phyloP scores from a whole-genome alignment of 2,329 filamentous ascomycete species.

The Exutisphaerella laricina region DNA sequence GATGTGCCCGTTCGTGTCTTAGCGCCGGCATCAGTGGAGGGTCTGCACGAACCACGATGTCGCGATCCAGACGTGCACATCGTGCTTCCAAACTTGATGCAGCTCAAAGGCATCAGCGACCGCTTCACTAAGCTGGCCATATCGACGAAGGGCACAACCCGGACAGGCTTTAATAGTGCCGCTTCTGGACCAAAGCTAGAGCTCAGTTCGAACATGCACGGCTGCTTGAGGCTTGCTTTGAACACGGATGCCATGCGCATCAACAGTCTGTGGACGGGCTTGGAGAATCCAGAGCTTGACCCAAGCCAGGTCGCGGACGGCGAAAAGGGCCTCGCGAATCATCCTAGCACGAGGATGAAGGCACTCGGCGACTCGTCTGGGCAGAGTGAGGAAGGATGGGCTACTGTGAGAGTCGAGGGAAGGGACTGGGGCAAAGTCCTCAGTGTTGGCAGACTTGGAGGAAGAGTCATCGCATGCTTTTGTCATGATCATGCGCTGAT shows the following conservation, averaged over 20 bases:
- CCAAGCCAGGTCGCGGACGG: conserved; percentile 64
- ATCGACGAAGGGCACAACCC: conserved; percentile 32
- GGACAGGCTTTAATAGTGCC: conserved; percentile 33
- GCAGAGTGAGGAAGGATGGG: conserved; percentile 76
- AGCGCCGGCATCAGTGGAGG: conserved; percentile 74
- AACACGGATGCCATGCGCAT: conserved; percentile 80
- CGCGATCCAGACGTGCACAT: conserved; percentile 93
- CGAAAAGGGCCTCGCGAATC: conserved; percentile 62
- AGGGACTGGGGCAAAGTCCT: conserved; percentile 93
- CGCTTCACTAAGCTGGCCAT: conserved; percentile 82
- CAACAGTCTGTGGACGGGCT: conserved; percentile 74
- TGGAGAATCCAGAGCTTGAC: conserved; percentile 84
- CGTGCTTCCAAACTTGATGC: conserved; percentile 75
- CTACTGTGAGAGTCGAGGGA: conserved; percentile 83
- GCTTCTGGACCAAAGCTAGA: conserved; percentile 61
- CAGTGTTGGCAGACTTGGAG: conserved; percentile 82
- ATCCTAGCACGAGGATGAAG: conserved; percentile 75
- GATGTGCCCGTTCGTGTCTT: conserved; percentile 94
- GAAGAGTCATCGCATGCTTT: conserved; percentile 88
- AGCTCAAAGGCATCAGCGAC: conserved; percentile 90
- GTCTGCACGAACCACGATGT: conserved; percentile 86
- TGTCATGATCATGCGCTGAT: conserved; percentile 74
- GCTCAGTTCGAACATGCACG: conserved; percentile 90
- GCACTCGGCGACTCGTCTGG: conserved; percentile 50
- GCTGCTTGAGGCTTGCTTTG: conserved; percentile 72